Percentiles rank a stretch among this genome's conserved stretches.
Conservation (phyloP, 768 basidiomycete genomes). For the Imleria badia region DNA sequence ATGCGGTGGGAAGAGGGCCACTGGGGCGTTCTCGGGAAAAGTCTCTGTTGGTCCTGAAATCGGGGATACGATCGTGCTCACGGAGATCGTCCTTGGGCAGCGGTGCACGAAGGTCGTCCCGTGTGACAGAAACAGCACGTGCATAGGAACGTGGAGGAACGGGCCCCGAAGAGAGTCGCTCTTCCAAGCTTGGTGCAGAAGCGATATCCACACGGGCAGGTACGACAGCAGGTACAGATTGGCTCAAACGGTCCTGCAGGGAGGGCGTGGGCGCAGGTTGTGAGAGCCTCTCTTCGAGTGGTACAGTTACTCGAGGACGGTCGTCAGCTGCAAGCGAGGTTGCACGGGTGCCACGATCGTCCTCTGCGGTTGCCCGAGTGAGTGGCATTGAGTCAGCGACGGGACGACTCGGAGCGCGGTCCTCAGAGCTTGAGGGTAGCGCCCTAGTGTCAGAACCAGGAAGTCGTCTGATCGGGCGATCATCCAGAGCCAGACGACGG, state of each 20-base stretch:
- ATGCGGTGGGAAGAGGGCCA: conserved; percentile 7
- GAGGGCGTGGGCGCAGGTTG: conserved; percentile 34
- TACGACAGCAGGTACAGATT: conserved; percentile 21
- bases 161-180: conserved; percentile 39
- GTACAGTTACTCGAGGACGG: conserved; percentile 24
- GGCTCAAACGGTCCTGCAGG: conserved; percentile 40
- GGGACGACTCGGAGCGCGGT: conserved; percentile 22
- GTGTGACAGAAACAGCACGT: conserved; percentile 28
- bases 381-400: conserved; percentile 18
- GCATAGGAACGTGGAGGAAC: conserved; percentile 23
- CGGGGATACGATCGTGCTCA: conserved; percentile 24
- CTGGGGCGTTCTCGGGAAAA: conserved; percentile 37
- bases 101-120: conserved; percentile 36
- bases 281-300: conserved; percentile 42
- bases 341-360: conserved; percentile 29
- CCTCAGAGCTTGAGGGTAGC: conserved; percentile 16
- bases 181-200: conserved; percentile 40
- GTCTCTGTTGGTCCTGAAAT: conserved; percentile 32
- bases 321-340: conserved; percentile 24
- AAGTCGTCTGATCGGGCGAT: conserved; percentile 32
- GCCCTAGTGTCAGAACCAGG: conserved; percentile 18
- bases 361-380: conserved; percentile 17
- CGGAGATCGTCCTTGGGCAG: conserved; percentile 30
- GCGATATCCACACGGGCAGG: conserved; percentile 21
- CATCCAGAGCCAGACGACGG: conserved; percentile 29